These are phyloP conservation scores for Plasmodium gallinaceum DNA, from an alignment of 169 alveolate species.

Conservation along the genomic window DNA sequence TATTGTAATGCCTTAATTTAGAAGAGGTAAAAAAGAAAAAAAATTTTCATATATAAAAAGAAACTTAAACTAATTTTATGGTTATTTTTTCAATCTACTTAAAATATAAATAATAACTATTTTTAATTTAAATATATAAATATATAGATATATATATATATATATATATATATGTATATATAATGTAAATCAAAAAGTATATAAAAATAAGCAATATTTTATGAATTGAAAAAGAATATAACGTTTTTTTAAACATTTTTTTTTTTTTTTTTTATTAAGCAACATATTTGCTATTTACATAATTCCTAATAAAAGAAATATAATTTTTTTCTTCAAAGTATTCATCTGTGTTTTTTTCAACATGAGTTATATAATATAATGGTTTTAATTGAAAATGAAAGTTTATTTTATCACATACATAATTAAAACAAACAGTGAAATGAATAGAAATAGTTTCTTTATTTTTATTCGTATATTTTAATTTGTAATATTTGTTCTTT, in stretches of 20 bases:
- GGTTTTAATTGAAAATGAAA: slow-evolving; percentile 33
- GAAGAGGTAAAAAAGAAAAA: neutral
- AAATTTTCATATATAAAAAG: neutral
- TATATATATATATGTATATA: no score
- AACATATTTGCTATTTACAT: slow-evolving; percentile 33
- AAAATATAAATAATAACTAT: no score
- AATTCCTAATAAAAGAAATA: slow-evolving; percentile 49
- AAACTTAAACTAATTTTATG: neutral
- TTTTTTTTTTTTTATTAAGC: neutral
- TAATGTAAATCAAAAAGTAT: no score
- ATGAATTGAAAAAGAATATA: no score
- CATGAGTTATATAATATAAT: slow-evolving; percentile 50
- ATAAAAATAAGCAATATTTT: no score
- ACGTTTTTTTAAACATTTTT: neutral
- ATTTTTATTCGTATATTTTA: slow-evolving; percentile 69
- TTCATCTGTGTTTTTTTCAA: slow-evolving; percentile 27
- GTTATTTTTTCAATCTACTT: no score
- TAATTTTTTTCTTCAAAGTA: slow-evolving; percentile 31
- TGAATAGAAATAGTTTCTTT: slow-evolving; percentile 63
- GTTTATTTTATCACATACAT: slow-evolving; percentile 19
- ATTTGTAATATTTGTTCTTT: slow-evolving; percentile 55
- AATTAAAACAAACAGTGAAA: slow-evolving; percentile 72
- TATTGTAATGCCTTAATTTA: no score
- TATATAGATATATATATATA: no score
- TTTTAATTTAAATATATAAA: no score